Evolutionary conservation across 2,329 filamentous ascomycete genomes (phyloP).

Genomic region (Aotearoamyces nothofagi): DNA sequence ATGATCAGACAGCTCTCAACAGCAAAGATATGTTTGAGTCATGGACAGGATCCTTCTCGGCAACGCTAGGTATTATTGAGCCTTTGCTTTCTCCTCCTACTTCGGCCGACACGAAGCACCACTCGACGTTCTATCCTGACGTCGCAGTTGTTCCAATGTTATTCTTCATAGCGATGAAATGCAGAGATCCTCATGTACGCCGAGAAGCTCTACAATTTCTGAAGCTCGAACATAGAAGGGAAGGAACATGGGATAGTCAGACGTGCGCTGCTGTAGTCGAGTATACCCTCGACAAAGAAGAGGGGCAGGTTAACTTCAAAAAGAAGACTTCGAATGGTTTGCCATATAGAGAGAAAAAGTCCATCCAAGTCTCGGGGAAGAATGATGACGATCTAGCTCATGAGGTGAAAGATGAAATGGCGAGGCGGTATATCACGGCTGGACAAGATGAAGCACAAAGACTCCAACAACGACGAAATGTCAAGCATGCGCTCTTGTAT

Average conservation of each 20-base stretch:
- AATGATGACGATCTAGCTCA: too few relatives aligned
- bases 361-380: too few relatives aligned
- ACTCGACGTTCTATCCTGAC: constrained; percentile 15
- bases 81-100: too few relatives aligned
- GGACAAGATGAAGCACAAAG: too few relatives aligned
- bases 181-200: constrained; percentile 5
- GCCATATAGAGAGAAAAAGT: too few relatives aligned
- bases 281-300: constrained; percentile 13
- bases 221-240: constrained; percentile 10
- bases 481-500: too few relatives aligned
- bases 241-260: constrained; percentile 18
- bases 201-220: constrained; percentile 12
- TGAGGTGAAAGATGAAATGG: too few relatives aligned
- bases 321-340: too few relatives aligned
- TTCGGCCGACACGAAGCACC: constrained; percentile 9
- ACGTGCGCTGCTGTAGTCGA: constrained; percentile 8
- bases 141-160: constrained; percentile 15
- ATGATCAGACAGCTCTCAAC: constrained; percentile 2
- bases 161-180: constrained; percentile 14
- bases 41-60: constrained; percentile 8
- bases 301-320: too few relatives aligned
- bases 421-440: too few relatives aligned
- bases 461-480: too few relatives aligned
- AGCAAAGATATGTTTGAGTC: constrained; percentile 1
- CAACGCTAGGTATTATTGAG: constrained; percentile 14